A percentile compares a stretch with the other conserved stretches of the same genome.
phyloP scores from a whole-genome alignment of 192 early-diverging fungal species.

The Coemansia pectinata region DNA sequence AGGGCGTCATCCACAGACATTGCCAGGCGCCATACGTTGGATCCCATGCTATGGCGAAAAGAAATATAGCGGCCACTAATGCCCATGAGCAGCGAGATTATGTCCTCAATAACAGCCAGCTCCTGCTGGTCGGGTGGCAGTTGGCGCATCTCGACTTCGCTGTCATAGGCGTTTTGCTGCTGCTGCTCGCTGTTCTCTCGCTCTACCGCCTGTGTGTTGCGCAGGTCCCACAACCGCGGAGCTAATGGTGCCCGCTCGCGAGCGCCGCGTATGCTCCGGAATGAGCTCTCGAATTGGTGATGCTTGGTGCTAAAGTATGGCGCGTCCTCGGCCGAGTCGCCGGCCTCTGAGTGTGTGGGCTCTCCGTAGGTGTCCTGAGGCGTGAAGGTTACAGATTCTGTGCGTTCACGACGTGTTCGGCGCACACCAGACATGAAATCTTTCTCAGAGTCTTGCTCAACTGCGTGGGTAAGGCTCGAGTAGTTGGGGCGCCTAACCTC shows the following conservation, averaged over 20 bases:
- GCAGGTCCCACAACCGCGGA: conserved; percentile 41
- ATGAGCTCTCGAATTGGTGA: conserved; percentile 49
- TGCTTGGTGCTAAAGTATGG: conserved; percentile 43
- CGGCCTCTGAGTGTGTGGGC: conserved; percentile 37
- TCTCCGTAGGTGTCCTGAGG: conserved; percentile 35
- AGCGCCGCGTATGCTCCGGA: conserved; percentile 32
- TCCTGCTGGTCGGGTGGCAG: conserved; percentile 68
- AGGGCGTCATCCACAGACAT: conserved; percentile 25
- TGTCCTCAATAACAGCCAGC: conserved; percentile 82
- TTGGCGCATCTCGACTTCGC: conserved; percentile 28
- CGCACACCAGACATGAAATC: conserved; percentile 23
- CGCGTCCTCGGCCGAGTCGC: conserved; percentile 32
- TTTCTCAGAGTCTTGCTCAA: conserved; percentile 21
- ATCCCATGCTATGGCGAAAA: conserved; percentile 36
- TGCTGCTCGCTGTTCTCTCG: conserved; percentile 14
- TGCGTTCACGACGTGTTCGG: conserved; percentile 27
- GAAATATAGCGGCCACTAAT: conserved; percentile 77
- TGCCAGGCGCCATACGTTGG: conserved; percentile 51
- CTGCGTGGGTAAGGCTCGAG: conserved; percentile 6
- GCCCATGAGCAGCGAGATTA: conserved; percentile 86
- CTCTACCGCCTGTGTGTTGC: neutral
- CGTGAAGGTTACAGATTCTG: conserved; percentile 39
- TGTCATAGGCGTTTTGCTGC: conserved; percentile 25
- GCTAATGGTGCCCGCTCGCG: conserved; percentile 44
- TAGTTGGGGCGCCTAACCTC: conserved; percentile 25